phyloP scores from a whole-genome alignment of 805 yeast genomes.

The Groenewaldozyma salmanticensis region DNA sequence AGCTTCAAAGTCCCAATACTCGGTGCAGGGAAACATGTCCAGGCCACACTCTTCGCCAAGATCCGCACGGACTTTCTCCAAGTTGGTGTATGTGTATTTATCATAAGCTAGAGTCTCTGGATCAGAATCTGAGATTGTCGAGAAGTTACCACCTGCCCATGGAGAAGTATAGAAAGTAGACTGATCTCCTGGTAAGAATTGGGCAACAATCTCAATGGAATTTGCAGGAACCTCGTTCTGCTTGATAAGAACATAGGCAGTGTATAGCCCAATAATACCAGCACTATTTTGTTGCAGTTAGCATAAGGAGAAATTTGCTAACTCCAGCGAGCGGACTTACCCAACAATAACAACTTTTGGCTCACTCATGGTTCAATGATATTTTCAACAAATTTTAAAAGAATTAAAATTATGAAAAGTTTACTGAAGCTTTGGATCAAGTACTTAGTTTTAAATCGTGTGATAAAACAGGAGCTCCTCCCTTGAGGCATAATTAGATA shows the following conservation, averaged over 20 bases:
- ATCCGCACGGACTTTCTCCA: constrained; percentile 33
- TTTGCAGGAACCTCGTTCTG: constrained; percentile 29
- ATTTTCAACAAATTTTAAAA: no score
- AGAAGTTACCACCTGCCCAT: constrained; percentile 64
- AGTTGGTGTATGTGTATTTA: constrained; percentile 43
- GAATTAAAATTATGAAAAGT: no score
- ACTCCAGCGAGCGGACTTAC: no score
- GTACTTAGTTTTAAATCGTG: no score
- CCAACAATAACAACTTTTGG: no score
- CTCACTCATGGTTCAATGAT: no score
- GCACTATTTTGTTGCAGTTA: no score
- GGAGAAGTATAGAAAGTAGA: constrained; percentile 70
- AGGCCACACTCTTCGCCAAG: constrained; percentile 52
- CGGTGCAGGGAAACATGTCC: constrained; percentile 43
- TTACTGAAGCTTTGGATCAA: no score
- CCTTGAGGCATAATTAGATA: no score
- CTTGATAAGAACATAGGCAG: constrained; percentile 41
- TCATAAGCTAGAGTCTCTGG: constrained; percentile 42
- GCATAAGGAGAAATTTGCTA: no score
- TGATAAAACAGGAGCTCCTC: no score
- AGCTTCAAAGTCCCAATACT: constrained; percentile 41
- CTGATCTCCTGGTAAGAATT: constrained; percentile 69
- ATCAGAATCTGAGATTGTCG: constrained; percentile 53
- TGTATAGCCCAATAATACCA: constrained; percentile 61
- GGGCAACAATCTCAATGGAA: constrained; percentile 50